phyloP scores from a whole-genome alignment of 2,329 filamentous ascomycete species.

The Helotiales sp. region DNA sequence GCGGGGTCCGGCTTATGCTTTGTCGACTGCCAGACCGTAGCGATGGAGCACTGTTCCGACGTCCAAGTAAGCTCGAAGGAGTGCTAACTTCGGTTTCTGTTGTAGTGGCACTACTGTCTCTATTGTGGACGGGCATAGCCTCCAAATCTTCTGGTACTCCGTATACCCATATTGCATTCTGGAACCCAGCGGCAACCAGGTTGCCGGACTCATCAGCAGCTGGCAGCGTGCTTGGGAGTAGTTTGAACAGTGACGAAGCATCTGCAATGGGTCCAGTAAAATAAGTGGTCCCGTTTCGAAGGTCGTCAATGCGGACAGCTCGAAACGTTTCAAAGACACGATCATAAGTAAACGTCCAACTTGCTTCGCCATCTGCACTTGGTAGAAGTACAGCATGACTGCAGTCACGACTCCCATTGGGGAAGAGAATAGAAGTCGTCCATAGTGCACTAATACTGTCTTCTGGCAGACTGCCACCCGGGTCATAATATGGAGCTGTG shows the following conservation, averaged over 20 bases:
- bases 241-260: conserved; percentile 52
- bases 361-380: conserved; percentile 57
- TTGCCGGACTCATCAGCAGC: conserved; percentile 69
- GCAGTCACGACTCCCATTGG: conserved; percentile 76
- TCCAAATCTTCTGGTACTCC: conserved; percentile 74
- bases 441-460: conserved; percentile 74
- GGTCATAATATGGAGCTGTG: conserved; percentile 78
- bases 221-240: conserved; percentile 68
- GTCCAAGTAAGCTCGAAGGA: conserved; percentile 25
- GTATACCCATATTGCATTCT: conserved; percentile 76
- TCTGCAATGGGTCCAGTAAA: conserved; percentile 69
- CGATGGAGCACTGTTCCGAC: conserved; percentile 34
- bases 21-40: conserved; percentile 28
- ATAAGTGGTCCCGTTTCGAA: conserved; percentile 75
- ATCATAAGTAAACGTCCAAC: conserved; percentile 79
- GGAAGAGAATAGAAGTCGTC: conserved; percentile 84
- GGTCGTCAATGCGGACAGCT: conserved; percentile 72
- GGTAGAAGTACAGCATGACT: conserved; percentile 71
- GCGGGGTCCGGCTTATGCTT: conserved; percentile 47
- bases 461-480: conserved; percentile 63
- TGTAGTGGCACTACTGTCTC: conserved; percentile 33
- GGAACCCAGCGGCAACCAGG: conserved; percentile 72
- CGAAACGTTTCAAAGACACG: conserved; percentile 75
- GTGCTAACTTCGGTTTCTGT: conserved; percentile 31
- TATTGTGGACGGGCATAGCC: conserved; percentile 48